Evolutionary conservation across 441 rosid species (phyloP), one percentile per base, ranked within the genome.

Genomic region (Brassica balearica): DNA sequence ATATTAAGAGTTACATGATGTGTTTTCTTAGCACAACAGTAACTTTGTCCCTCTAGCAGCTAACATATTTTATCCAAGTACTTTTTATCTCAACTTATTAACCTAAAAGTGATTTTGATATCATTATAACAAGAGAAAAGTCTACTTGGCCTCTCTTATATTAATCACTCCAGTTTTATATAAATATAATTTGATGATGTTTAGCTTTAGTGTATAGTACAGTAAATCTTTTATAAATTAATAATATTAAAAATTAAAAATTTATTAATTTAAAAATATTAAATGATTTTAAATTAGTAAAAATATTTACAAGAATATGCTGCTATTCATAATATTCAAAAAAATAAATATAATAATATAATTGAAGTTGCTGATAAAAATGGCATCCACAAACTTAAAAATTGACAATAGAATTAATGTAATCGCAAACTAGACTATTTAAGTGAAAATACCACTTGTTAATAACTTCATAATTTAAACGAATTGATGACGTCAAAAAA

Each of bases 1-100:
- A 72, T 73, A 62, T 2, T 3, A 19, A 32, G 7, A 32, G 10
- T 55, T 27, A 29, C 1, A 4, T 41, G 36, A 56, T 72, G 46
- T 56, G 62, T 2, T 56, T 11, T 65, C 23, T 66, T 61, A 14
- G 14, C 27, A 48, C 73, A 72, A 60, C 46, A 72, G 56, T 59
- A 66, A 43, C 10, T 67, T 72, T 73, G 68, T 68, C 70, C 3
- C 48, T 36, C 53, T 59, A 77, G 36, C 73, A 43, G 19, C 69
- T 67, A 36, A 58, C 77, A 78, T 8, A 48, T 22, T 48, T 58
- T 48, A 61, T 66, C 77, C 25, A 48, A 60, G n/a, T 61, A 34
- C 77, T 67, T 65, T 41, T 59, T 41, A 48, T 36, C 29, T 77
- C 27, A 73, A 61, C 22, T 58, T 65, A 17, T 58, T 58, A 41